Base-by-base conservation (phyloP, 2,329 filamentous ascomycete species). In the Canariomyces notabilis region DNA sequence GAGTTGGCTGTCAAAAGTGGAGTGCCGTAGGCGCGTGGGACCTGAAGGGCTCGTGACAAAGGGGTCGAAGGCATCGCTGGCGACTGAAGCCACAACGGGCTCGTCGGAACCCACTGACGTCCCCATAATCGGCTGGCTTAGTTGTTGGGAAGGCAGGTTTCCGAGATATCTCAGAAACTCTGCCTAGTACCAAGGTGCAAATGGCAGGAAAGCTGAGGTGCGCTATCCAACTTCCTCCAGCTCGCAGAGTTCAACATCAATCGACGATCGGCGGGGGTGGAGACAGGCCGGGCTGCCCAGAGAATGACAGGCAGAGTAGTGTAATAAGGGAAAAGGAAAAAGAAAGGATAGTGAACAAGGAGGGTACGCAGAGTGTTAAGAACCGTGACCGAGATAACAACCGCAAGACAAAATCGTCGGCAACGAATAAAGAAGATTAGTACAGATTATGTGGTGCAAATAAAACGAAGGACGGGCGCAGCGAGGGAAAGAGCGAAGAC, bases 1-100 rank as follows among this genome's bases (percentile, higher is more conserved):
- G 21, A 87, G 71, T 42, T 91, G 82, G 39, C 80, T 80, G 65
- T 95, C 89, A 63, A 95, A 94, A 53, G 81, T 79, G 45, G 88
- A 89, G 66, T 87, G 93, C 55, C 89, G 83, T 55, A 90, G 80
- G 51, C 75, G 73, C 23, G 64, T 64, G 20, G 70, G 60, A 33
- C 67, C 69, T 19, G 72, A 64, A 5, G 71, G 65, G 54, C 58
- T 68, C 49, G 72, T 67, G 49, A 80, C 65, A 59, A 85, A 84
- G 36, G 81, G 81, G 54, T 85, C 81, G 59, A 48, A 51, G 5
- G n/a, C 46, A 40, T 57, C 53, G 44, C 49, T 45, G 26, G 50
- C 42, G 19, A 40, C 44, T 33, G 44, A 48, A 31, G 52, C 56
- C 48, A 42, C 46, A 41, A 52, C 47, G 42, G 54, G 54, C 44